Conservation (phyloP, 352 stramenopile genomes). For the Phytopythium aichiense region DNA sequence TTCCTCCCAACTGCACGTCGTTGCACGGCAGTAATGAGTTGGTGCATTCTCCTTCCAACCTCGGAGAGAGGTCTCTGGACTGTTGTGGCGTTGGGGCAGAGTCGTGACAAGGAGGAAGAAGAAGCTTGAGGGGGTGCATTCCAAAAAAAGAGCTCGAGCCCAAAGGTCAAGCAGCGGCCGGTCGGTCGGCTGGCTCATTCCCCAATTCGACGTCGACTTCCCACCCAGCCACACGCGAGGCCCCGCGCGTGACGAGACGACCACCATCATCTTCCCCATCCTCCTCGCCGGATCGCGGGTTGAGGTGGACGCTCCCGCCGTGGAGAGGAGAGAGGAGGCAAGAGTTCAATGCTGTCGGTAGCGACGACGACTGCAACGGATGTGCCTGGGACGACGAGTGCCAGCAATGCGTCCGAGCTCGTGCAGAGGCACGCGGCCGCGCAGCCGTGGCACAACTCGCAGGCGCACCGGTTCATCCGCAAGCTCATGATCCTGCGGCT, state of each 20-base stretch:
- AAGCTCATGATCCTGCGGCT: slow-evolving; percentile 34
- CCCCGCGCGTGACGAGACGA: background rate
- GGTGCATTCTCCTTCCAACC: no score
- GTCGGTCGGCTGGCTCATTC: background rate
- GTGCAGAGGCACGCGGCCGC: background rate
- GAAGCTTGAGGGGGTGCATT: no score
- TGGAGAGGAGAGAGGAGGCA: background rate
- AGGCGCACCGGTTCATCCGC: slow-evolving; percentile 22
- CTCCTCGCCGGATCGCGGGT: background rate
- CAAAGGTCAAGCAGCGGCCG: background rate
- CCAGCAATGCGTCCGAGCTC: background rate
- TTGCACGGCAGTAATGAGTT: no score
- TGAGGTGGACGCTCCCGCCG: background rate
- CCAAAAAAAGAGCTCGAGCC: background rate
- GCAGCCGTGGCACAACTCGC: slow-evolving; percentile 24
- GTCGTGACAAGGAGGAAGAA: no score
- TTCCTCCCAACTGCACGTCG: no score
- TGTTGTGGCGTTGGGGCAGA: no score
- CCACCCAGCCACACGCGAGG: background rate
- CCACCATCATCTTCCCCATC: background rate
- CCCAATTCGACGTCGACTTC: background rate
- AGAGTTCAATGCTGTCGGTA: background rate
- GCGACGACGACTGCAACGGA: background rate
- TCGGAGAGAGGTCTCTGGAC: no score
- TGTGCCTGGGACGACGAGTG: no score